Evolutionary conservation across 352 stramenopile species (phyloP).

Genomic region (Pythium scleroteichum): DNA sequence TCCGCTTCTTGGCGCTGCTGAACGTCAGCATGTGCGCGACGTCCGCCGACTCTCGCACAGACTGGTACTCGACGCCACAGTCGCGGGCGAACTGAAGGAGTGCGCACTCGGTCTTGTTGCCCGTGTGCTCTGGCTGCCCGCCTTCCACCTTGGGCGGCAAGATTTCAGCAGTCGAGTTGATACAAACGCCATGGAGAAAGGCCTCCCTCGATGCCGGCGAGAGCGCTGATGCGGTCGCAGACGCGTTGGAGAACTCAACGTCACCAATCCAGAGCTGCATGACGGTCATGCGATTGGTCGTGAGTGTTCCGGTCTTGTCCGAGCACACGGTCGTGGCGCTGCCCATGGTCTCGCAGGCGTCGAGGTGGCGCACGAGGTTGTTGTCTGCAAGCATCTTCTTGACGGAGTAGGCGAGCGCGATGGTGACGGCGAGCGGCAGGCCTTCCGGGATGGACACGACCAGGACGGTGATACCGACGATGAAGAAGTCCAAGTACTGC

Average conservation of each 20-base stretch:
- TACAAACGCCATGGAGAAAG: conserved; percentile 44
- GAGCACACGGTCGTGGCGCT: conserved; percentile 97
- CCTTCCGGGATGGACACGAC: conserved; percentile 98
- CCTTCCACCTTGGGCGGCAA: conserved; percentile 41
- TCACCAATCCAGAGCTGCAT: conserved; percentile 56
- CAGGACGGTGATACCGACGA: conserved; percentile 87
- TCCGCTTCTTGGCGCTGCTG: conserved; percentile 81
- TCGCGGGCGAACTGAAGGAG: conserved; percentile 73
- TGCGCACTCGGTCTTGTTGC: conserved; percentile 82
- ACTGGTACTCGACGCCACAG: conserved; percentile 62
- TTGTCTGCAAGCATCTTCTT: conserved; percentile 92
- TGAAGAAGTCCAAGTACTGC: conserved; percentile 82
- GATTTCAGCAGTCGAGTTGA: conserved; percentile 57
- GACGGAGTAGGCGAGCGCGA: conserved; percentile 96
- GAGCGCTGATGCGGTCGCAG: conserved; percentile 40
- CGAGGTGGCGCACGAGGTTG: conserved; percentile 88
- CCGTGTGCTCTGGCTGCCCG: conserved; percentile 69
- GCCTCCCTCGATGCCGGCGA: conserved; percentile 45
- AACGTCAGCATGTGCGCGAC: conserved; percentile 82
- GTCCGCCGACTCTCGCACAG: conserved; percentile 44
- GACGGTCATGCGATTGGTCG: conserved; percentile 95
- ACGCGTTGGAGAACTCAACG: conserved; percentile 24
- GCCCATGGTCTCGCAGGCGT: conserved; percentile 92
- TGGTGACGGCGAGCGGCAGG: conserved; percentile 95
- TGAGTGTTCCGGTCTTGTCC: conserved; percentile 96